A percentile compares a stretch with the other conserved stretches of the same genome.
Evolutionary conservation across 225 moss, liverwort and hornwort species (phyloP).

Genomic region (Lunularia cruciata): DNA sequence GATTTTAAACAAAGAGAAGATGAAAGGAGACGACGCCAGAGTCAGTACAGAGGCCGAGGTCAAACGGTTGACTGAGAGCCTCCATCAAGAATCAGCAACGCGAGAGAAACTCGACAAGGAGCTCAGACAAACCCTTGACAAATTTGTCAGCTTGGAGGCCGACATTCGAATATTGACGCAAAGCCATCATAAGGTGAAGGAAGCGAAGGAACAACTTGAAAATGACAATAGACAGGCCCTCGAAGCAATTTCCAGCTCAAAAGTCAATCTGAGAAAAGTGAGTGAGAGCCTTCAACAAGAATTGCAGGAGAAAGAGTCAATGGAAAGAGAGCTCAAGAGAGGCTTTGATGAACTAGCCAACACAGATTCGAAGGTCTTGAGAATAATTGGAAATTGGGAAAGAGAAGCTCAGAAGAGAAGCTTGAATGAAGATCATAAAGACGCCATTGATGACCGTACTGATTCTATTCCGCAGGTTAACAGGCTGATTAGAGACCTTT

Average conservation of each 20-base stretch:
- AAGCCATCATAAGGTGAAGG: not conserved
- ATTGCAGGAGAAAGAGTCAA: slow-evolving; percentile 3
- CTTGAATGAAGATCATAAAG: slow-evolving; percentile 20
- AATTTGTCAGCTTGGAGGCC: slow-evolving; percentile 1
- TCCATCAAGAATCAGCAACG: not conserved
- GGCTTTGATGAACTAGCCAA: not conserved
- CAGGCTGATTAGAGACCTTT: slow-evolving; percentile 16
- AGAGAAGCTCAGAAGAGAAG: slow-evolving; percentile 1
- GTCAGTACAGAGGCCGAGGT: slow-evolving; percentile 1
- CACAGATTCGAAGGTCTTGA: not conserved
- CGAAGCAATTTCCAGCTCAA: not conserved
- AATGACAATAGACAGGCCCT: not conserved
- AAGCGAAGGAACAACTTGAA: slow-evolving; percentile 16
- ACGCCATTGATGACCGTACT: slow-evolving; percentile 1
- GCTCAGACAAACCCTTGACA: not conserved
- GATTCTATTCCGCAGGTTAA: slow-evolving; percentile 14
- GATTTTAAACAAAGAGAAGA: not conserved
- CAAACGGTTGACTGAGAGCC: not conserved
- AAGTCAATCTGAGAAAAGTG: not conserved
- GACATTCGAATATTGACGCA: slow-evolving; percentile 2
- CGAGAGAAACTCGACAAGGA: slow-evolving; percentile 13
- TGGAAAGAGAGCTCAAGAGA: not conserved
- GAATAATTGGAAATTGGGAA: slow-evolving; percentile 8
- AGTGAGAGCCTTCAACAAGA: not conserved
- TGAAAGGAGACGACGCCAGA: not conserved